A percentile compares a stretch with the other conserved stretches of the same genome.
phyloP scores from a whole-genome alignment of 805 yeast genomes.

The Tetrapisispora arboricola region DNA sequence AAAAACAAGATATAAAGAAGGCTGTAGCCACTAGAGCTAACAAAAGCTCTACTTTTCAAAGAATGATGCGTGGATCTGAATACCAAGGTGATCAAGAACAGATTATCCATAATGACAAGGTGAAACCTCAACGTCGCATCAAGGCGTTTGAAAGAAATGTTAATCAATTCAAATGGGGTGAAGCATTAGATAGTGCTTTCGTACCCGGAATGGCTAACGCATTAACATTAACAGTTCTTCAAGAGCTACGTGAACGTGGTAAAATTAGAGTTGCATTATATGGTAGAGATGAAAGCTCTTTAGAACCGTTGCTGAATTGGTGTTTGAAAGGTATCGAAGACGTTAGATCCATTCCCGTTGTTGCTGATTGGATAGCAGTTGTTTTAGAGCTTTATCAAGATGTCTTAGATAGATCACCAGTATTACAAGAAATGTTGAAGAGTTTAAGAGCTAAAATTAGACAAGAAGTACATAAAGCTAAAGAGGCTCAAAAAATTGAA shows the following conservation, averaged over 20 bases:
- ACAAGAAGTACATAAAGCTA: slow-evolving; percentile 64
- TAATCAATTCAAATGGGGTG: slow-evolving; percentile 84
- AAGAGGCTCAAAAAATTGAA: slow-evolving; percentile 78
- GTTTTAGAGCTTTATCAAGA: slow-evolving; percentile 64
- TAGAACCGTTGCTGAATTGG: slow-evolving; percentile 86
- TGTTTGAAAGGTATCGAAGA: slow-evolving; percentile 68
- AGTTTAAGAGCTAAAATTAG: slow-evolving; percentile 52
- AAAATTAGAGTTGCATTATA: slow-evolving; percentile 72
- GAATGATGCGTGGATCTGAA: slow-evolving; percentile 85
- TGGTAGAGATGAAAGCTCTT: slow-evolving; percentile 74
- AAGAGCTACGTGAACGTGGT: slow-evolving; percentile 81
- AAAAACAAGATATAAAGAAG: slow-evolving; percentile 29
- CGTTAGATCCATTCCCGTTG: slow-evolving; percentile 48
- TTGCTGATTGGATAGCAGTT: slow-evolving; percentile 69
- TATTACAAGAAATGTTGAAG: slow-evolving; percentile 60
- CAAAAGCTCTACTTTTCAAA: slow-evolving; percentile 52
- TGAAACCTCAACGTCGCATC: slow-evolving; percentile 49
- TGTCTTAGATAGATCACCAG: slow-evolving; percentile 63
- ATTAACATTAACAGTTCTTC: slow-evolving; percentile 68
- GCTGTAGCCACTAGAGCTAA: slow-evolving; percentile 3
- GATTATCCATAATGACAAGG: slow-evolving; percentile 50
- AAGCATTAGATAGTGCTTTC: slow-evolving; percentile 83
- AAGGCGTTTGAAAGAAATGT: slow-evolving; percentile 76
- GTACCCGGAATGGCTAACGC: slow-evolving; percentile 70
- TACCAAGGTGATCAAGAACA: slow-evolving; percentile 86